phyloP scores from a whole-genome alignment of 306 rosid genomes.

The Spatholobus suberectus region DNA sequence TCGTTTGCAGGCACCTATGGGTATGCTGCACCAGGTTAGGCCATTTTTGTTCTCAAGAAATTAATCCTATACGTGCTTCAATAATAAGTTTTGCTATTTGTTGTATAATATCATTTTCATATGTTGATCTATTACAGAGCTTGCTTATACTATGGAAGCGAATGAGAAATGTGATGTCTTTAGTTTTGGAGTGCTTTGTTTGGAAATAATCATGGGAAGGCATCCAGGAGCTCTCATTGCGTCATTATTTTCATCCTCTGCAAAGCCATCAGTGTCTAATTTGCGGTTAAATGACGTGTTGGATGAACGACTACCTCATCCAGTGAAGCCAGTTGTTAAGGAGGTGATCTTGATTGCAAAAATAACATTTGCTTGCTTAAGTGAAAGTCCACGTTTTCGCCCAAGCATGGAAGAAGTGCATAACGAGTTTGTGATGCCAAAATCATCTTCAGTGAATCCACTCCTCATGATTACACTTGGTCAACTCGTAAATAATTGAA shows the following conservation, averaged over 20 bases:
- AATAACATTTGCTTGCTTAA: neutral
- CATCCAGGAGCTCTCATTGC: constrained; percentile 13
- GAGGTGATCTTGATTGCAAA: neutral
- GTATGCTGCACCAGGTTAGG: constrained; percentile 31
- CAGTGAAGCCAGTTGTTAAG: neutral
- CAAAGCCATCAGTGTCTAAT: neutral
- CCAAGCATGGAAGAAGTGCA: constrained; percentile 15
- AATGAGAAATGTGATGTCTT: constrained; percentile 23
- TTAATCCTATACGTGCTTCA: neutral
- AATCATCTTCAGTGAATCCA: neutral
- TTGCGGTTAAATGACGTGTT: neutral
- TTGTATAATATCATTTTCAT: neutral
- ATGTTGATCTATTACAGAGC: neutral
- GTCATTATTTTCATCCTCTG: neutral
- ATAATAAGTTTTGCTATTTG: neutral
- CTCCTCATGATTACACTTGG: neutral
- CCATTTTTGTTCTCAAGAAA: neutral
- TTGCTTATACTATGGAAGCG: constrained; percentile 7
- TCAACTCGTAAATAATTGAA: neutral
- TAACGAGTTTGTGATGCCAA: constrained; percentile 14
- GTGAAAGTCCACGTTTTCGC: neutral
- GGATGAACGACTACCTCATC: constrained; percentile 1
- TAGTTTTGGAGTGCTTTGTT: constrained; percentile 15
- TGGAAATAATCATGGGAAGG: constrained; percentile 20
- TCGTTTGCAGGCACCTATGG: constrained; percentile 6